Percentiles rank a stretch among this genome's conserved stretches.
Conservation (phyloP, 1,284 basidiomycete species). For the Neolentinus lepideus region DNA sequence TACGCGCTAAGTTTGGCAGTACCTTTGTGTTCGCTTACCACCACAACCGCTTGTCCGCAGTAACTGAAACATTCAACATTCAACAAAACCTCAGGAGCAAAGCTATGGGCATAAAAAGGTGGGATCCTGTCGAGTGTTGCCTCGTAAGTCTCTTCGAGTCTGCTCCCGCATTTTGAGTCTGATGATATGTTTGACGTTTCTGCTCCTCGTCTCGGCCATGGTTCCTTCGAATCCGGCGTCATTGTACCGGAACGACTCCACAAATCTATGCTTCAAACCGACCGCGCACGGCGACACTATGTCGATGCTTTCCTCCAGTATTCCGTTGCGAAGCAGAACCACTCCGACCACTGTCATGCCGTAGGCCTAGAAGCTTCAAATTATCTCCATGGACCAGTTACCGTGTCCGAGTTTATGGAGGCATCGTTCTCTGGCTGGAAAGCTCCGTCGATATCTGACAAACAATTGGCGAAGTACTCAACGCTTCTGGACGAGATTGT, state of each 20-base stretch:
- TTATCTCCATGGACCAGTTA: neutral
- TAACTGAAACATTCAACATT: too few species aligned
- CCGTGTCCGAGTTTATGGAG: neutral
- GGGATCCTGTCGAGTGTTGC: too few species aligned
- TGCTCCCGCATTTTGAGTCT: too few species aligned
- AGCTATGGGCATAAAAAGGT: too few species aligned
- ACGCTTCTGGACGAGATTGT: neutral
- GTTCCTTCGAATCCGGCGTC: neutral
- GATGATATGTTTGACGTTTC: too few species aligned
- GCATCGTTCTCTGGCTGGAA: neutral
- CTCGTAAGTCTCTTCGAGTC: too few species aligned
- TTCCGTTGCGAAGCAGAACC: neutral
- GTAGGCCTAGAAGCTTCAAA: neutral
- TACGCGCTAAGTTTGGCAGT: too few species aligned
- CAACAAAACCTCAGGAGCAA: too few species aligned
- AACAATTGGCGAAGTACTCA: neutral
- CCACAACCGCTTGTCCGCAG: too few species aligned
- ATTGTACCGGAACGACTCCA: neutral
- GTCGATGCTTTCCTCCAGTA: neutral
- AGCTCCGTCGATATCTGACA: neutral
- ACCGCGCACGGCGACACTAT: neutral
- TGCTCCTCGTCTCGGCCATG: neutral
- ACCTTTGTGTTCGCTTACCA: too few species aligned
- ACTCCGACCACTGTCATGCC: neutral
- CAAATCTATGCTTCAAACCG: neutral